Base-by-base conservation (phyloP, 78 protist species). In the Bigelowiella natans region DNA sequence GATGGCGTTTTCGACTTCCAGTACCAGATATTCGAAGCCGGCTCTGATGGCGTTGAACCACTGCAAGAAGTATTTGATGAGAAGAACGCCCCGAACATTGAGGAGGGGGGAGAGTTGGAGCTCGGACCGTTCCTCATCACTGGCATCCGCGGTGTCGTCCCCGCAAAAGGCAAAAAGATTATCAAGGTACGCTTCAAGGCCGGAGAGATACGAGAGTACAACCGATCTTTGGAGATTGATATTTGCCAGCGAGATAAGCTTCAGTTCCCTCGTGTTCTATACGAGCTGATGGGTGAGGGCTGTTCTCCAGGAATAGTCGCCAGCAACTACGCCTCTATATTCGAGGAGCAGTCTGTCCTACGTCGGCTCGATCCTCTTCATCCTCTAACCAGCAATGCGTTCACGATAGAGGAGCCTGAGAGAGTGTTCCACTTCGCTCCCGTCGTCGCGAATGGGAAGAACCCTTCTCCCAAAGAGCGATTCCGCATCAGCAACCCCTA, bases 271-370 rank as follows among this genome's bases (percentile, higher is more conserved):
- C 29, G 28, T 31, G 95, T 95, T 30, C 91, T 88, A 0, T 95
- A 87, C 89, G 95, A 90, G 88, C 88, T 95, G 31, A 36, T 26
- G 26, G 97, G 91, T 28, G 97, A 95, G 93, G 39, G 89, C 2
- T 95, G 96, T 89, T 34, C 93, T n/a, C 96, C 97, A 0, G 97
- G 96, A 7, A 92, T 95, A 88, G 38, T 82, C 84, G 38, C 90
- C n/a, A 0, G 0, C n/a, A 93, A 94, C 86, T 2, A 18, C 86
- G 82, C 39, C 1, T 30, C 83, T 82, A 93, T 95, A 91, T 95
- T 95, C 64, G 97, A 95, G 90, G 97, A 95, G 92, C 96, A 95
- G 91, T 1, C 91, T 7, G 90, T 94, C 31, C 39, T 85, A 31
- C 31, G 85, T n/a, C 36, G 82, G 36, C 40, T 84, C 18, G 93